Conservation (phyloP, 495 filamentous ascomycete species). For the Neurospora intermedia region DNA sequence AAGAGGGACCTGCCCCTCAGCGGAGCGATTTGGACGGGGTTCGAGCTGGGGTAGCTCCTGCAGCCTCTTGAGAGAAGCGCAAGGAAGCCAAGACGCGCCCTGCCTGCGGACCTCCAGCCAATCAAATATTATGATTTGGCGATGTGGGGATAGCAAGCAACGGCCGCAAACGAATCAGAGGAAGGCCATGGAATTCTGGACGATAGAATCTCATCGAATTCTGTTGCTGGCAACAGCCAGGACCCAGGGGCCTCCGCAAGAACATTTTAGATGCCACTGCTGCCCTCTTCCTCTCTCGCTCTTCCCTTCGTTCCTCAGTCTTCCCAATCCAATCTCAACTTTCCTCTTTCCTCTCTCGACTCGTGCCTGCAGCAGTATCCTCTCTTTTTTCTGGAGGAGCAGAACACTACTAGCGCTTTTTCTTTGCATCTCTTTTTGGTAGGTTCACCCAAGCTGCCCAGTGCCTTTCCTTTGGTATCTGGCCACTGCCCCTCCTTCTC, state of each 20-base stretch:
- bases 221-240: conserved; percentile 11
- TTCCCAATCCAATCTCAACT: conserved; percentile 4
- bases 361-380: not conserved
- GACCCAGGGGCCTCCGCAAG: conserved; percentile 10
- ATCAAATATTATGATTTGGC: conserved; percentile 10
- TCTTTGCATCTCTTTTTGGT: conserved; percentile 1
- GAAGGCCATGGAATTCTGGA: conserved; percentile 21
- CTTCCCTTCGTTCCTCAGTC: conserved; percentile 9
- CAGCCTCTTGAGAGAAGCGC: conserved; percentile 11
- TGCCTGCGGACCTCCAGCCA: conserved; percentile 16
- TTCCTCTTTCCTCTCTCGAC: conserved; percentile 8
- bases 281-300: conserved; percentile 9
- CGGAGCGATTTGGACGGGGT: not conserved
- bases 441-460: not conserved
- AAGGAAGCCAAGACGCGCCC: conserved; percentile 7
- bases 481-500: not conserved
- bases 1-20: not conserved
- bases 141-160: conserved; percentile 18
- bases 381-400: conserved; percentile 1
- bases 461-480: not conserved
- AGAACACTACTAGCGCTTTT: conserved; percentile 1
- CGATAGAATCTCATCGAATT: conserved; percentile 32
- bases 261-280: conserved; percentile 26
- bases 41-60: conserved; percentile 4
- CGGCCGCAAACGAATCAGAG: conserved; percentile 20